phyloP scores from a whole-genome alignment of 495 filamentous ascomycete genomes.

The Neurospora hispaniola region DNA sequence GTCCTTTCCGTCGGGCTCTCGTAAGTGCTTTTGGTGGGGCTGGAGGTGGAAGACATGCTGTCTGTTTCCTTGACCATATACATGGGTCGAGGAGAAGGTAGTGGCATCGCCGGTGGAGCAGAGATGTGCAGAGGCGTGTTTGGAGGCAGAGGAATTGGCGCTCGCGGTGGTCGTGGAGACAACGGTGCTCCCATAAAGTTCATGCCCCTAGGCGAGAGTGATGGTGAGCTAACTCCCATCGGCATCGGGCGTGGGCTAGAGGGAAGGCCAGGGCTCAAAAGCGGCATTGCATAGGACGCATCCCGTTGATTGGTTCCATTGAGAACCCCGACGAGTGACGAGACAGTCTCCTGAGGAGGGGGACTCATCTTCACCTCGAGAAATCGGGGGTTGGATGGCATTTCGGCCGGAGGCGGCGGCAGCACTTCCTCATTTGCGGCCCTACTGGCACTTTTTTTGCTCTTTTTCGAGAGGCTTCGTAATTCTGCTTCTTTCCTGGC shows the following conservation, averaged over 20 bases:
- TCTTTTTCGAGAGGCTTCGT: constrained; percentile 56
- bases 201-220: constrained; percentile 50
- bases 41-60: constrained; percentile 16
- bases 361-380: constrained; percentile 18
- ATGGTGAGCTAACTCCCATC: constrained; percentile 58
- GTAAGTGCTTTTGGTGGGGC: constrained; percentile 22
- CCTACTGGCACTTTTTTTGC: constrained; percentile 41
- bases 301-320: constrained; percentile 18
- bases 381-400: constrained; percentile 24
- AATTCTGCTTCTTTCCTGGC: constrained; percentile 51
- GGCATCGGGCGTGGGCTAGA: constrained; percentile 79
- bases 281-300: constrained; percentile 34
- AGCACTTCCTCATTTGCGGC: constrained; percentile 22
- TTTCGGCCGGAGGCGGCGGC: constrained; percentile 6
- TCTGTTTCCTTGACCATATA: constrained; percentile 25
- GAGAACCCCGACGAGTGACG: constrained; percentile 42
- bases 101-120: constrained; percentile 28
- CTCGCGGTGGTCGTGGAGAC: constrained; percentile 59
- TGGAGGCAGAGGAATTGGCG: constrained; percentile 53
- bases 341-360: constrained; percentile 12
- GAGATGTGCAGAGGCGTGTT: constrained; percentile 50
- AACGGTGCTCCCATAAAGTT: constrained; percentile 50
- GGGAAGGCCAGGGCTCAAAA: constrained; percentile 81
- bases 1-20: constrained; percentile 25
- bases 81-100: constrained; percentile 30